Percentiles rank a stretch among this genome's conserved stretches.
phyloP scores from a whole-genome alignment of 176 grass and related monocot genomes.

The Puccinellia tenuiflora region DNA sequence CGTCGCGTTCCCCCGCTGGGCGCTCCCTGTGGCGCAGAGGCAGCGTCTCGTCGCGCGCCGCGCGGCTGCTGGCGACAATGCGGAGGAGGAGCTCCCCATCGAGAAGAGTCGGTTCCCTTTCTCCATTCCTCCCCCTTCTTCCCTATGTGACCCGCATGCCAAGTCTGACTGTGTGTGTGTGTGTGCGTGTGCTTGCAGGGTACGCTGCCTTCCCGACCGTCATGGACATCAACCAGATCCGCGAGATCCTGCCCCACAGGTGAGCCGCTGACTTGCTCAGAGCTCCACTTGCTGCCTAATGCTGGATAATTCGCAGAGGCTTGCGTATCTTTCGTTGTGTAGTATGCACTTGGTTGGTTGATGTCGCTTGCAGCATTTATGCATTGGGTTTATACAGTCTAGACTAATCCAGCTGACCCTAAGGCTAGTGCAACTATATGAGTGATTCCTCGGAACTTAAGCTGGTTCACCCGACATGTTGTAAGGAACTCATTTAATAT shows the following conservation, averaged over 20 bases:
- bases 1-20: background rate
- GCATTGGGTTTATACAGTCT: background rate
- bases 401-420: background rate
- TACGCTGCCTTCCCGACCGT: conserved; percentile 36
- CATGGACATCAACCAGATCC: conserved; percentile 62
- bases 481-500: background rate
- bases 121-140: background rate
- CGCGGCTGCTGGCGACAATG: conserved; percentile 2
- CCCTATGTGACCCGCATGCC: background rate
- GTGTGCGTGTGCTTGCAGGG: background rate
- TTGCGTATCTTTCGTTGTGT: background rate
- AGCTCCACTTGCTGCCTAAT: background rate
- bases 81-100: conserved; percentile 41
- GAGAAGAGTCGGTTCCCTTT: conserved; percentile 54
- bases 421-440: background rate
- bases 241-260: conserved; percentile 50
- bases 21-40: background rate
- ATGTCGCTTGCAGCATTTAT: background rate
- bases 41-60: conserved; percentile 19
- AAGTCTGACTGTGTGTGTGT: background rate
- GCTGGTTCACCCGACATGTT: background rate
- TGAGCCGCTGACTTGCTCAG: background rate
- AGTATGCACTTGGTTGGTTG: background rate
- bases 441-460: background rate
- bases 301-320: background rate